Evolutionary conservation across 805 yeast species (phyloP).

Genomic region (Monosporozyma servazzii): DNA sequence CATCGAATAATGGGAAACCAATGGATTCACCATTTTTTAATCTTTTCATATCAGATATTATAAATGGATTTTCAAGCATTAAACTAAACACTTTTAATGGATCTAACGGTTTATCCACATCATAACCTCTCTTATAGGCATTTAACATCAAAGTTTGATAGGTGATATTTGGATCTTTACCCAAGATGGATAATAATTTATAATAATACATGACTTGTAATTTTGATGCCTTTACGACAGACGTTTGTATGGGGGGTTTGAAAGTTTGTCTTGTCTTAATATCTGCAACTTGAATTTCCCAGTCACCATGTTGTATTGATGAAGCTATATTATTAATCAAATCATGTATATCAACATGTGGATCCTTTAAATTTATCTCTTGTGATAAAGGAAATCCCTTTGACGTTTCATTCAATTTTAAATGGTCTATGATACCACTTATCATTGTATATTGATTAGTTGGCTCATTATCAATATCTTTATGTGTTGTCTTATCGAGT

Average conservation of each 20-base stretch:
- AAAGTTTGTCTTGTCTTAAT: constrained; percentile 49
- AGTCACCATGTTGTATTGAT: neutral
- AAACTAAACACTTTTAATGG: neutral
- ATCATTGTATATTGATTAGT: constrained; percentile 35
- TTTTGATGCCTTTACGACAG: constrained; percentile 42
- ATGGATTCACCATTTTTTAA: constrained; percentile 39
- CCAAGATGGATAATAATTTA: constrained; percentile 36
- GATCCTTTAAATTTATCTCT: neutral
- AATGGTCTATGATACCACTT: constrained; percentile 57
- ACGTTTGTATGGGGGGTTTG: constrained; percentile 39
- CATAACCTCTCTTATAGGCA: constrained; percentile 38
- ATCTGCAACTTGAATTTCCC: constrained; percentile 38
- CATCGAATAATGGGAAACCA: constrained; percentile 36
- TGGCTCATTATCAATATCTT: constrained; percentile 3
- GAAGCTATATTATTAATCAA: neutral
- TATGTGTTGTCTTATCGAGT: constrained; percentile 5
- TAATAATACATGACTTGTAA: constrained; percentile 57
- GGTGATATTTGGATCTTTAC: constrained; percentile 21
- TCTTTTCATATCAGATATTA: constrained; percentile 37
- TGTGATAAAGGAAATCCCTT: neutral
- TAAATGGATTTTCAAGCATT: constrained; percentile 31
- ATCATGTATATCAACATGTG: neutral
- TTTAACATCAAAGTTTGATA: constrained; percentile 40
- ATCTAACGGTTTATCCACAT: constrained; percentile 31
- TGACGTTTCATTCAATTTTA: constrained; percentile 20